Evolutionary conservation across 352 stramenopile species (phyloP).

Genomic region (Thraustotheca clavata): DNA sequence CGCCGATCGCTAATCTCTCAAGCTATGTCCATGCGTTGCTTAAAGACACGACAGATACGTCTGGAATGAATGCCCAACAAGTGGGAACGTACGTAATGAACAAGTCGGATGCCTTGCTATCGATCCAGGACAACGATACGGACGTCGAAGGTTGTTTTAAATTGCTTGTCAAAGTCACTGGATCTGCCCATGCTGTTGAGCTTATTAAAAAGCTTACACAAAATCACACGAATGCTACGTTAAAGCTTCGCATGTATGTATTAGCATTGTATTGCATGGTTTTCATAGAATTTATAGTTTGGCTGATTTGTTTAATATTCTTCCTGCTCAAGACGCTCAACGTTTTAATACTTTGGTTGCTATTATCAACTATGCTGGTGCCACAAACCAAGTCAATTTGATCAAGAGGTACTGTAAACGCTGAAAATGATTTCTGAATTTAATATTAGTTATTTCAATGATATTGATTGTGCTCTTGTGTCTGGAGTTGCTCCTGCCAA

Average conservation of each 20-base stretch:
- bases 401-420: slow-evolving; percentile 27
- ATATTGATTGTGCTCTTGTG: slow-evolving; percentile 52
- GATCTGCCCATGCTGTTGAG: slow-evolving; percentile 32
- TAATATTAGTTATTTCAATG: slow-evolving; percentile 46
- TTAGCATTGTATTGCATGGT: neutral
- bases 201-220: slow-evolving; percentile 40
- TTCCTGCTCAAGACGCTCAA: slow-evolving; percentile 36
- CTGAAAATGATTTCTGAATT: neutral
- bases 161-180: slow-evolving; percentile 51
- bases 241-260: slow-evolving; percentile 60
- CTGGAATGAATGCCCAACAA: slow-evolving; percentile 42
- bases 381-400: slow-evolving; percentile 49
- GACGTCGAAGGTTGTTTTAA: slow-evolving; percentile 68
- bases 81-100: slow-evolving; percentile 36
- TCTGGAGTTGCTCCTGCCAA: slow-evolving; percentile 39
- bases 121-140: slow-evolving; percentile 50
- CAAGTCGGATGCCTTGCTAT: slow-evolving; percentile 49
- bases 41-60: slow-evolving; percentile 26
- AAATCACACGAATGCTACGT: slow-evolving; percentile 49
- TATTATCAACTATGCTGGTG: slow-evolving; percentile 47
- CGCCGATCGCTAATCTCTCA: slow-evolving; percentile 45
- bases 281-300: slow-evolving; percentile 25
- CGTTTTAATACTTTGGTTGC: slow-evolving; percentile 59
- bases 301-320: slow-evolving; percentile 70
- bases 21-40: slow-evolving; percentile 76